Percentiles rank a stretch among this genome's conserved stretches.
These are phyloP conservation scores for Pouteria glomerata DNA, from an alignment of 148 eudicot genomes.

Conservation along the genomic window DNA sequence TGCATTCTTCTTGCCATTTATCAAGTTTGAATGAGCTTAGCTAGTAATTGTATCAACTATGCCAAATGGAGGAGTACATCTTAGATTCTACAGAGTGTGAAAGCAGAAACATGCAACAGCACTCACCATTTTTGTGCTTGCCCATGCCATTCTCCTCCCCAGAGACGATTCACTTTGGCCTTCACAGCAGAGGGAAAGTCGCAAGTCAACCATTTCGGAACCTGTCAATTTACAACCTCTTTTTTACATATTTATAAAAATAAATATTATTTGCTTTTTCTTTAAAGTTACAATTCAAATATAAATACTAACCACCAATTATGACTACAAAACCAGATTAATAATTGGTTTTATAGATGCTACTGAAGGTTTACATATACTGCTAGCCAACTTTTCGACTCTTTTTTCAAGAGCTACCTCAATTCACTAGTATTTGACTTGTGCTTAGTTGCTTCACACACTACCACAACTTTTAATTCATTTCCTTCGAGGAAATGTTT, in stretches of 20 bases:
- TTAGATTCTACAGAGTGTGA: not conserved
- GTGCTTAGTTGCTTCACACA: not conserved
- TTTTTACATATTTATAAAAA: not conserved
- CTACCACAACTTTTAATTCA: too few relatives aligned
- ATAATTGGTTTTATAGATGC: not conserved
- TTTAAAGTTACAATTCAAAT: not conserved
- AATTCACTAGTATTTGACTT: not conserved
- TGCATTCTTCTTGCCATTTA: not conserved
- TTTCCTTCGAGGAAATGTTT: too few relatives aligned
- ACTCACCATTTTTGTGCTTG: constrained; percentile 93
- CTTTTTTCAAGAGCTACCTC: not conserved
- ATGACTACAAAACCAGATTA: constrained; percentile 1
- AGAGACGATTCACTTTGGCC: constrained; percentile 91
- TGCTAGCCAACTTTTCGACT: not conserved
- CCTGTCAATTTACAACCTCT: constrained; percentile 47
- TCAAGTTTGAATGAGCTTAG: not conserved
- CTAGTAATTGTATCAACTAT: too few relatives aligned
- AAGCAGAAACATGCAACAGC: not conserved
- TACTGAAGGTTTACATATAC: not conserved
- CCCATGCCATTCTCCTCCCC: constrained; percentile 99
- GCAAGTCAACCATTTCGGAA: constrained; percentile 83
- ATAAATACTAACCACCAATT: not conserved
- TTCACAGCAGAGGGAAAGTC: constrained; percentile 95
- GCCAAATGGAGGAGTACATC: too few relatives aligned
- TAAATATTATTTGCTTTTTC: not conserved